Evolutionary conservation across 495 filamentous ascomycete species (phyloP).

Genomic region (Aspergillus campestris): DNA sequence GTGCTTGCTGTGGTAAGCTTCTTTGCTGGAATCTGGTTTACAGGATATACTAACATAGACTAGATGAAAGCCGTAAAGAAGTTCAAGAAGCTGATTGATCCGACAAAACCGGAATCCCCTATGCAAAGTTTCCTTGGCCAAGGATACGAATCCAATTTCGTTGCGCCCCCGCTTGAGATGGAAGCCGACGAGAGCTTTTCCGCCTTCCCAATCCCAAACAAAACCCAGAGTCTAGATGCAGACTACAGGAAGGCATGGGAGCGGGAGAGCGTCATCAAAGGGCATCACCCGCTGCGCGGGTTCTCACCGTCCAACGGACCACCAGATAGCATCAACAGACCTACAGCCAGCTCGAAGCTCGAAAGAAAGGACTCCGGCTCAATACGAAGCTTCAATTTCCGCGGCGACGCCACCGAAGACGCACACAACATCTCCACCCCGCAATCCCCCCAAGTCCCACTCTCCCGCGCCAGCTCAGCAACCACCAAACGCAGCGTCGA

Average conservation of each 20-base stretch:
- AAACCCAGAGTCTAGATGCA: constrained; percentile 41
- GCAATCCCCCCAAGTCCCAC: constrained; percentile 19
- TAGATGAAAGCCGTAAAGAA: constrained; percentile 89
- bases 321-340: constrained; percentile 12
- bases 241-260: constrained; percentile 43
- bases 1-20: constrained; percentile 70
- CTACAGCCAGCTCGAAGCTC: constrained; percentile 11
- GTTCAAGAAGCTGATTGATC: constrained; percentile 59
- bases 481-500: constrained; percentile 34
- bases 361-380: constrained; percentile 25
- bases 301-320: constrained; percentile 8
- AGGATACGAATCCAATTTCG: constrained; percentile 43
- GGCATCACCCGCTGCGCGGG: constrained; percentile 32
- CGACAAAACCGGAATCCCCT: constrained; percentile 35
- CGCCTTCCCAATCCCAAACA: constrained; percentile 15
- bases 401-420: constrained; percentile 14
- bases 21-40: too few relatives aligned
- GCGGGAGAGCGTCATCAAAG: constrained; percentile 39
- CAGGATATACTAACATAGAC: constrained; percentile 5
- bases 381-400: constrained; percentile 15
- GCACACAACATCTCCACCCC: constrained; percentile 8
- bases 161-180: constrained; percentile 51
- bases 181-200: constrained; percentile 33
- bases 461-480: constrained; percentile 30
- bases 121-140: constrained; percentile 51